Conservation (phyloP, 2,329 filamentous ascomycete species). For the Venturia pyrina region DNA sequence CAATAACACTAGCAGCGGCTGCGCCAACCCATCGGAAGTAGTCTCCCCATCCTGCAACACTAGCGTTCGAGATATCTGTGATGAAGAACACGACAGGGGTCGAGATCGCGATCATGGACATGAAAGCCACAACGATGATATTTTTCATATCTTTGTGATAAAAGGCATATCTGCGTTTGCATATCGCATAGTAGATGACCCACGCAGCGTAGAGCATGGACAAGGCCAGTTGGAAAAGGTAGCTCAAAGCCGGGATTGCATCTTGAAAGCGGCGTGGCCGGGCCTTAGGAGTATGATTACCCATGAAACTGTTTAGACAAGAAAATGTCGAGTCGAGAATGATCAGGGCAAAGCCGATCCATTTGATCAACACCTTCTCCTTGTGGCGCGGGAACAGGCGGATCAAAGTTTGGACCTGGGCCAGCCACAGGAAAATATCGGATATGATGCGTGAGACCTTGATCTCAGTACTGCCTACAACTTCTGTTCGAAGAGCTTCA, state of each 20-base stretch:
- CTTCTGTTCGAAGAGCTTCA: slow-evolving; percentile 60
- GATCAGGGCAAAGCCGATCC: slow-evolving; percentile 92
- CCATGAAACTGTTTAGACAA: slow-evolving; percentile 76
- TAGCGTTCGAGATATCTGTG: slow-evolving; percentile 74
- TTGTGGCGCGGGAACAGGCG: slow-evolving; percentile 91
- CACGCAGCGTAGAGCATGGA: slow-evolving; percentile 84
- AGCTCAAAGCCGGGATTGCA: slow-evolving; percentile 82
- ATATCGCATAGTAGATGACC: slow-evolving; percentile 89
- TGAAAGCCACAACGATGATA: slow-evolving; percentile 66
- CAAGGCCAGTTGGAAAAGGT: slow-evolving; percentile 79
- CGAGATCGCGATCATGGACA: slow-evolving; percentile 72
- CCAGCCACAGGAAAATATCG: slow-evolving; percentile 93
- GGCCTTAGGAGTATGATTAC: slow-evolving; percentile 38
- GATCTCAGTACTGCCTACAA: slow-evolving; percentile 76
- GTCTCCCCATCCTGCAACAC: slow-evolving; percentile 85
- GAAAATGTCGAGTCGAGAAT: slow-evolving; percentile 84
- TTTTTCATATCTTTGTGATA: slow-evolving; percentile 87
- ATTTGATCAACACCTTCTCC: slow-evolving; percentile 98
- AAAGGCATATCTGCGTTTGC: slow-evolving; percentile 83
- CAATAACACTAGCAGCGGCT: slow-evolving; percentile 87
- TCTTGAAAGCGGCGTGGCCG: slow-evolving; percentile 72
- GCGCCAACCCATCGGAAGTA: slow-evolving; percentile 96
- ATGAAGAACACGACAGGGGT: slow-evolving; percentile 92
- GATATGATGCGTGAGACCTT: slow-evolving; percentile 88
- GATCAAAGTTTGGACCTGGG: slow-evolving; percentile 93